Evolutionary conservation across 352 stramenopile species (phyloP), one percentile per base, ranked within the genome.

Genomic region (Phytophthora hibernalis): DNA sequence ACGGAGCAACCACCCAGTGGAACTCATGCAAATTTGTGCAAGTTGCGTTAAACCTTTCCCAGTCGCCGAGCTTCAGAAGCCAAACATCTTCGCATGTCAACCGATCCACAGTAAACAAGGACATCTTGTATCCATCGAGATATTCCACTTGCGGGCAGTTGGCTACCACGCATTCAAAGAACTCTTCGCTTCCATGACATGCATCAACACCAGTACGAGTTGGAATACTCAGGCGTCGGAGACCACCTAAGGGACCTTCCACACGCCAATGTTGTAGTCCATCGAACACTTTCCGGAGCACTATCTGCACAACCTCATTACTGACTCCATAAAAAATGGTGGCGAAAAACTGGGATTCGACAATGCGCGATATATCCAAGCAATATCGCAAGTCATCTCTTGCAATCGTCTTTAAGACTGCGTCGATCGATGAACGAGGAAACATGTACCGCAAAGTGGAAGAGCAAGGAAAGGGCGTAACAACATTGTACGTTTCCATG

Each of bases 1-100:
- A 82, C 0, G 70, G 70, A 35, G 61, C 67, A n/a, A 74, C 58
- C 11, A 79, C 60, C 61, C 70, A 82, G 47, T 79, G 53, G 49
- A 79, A 82, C 54, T 75, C 53, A 0, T 43, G 68, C 47, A 77
- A 42, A 3, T 73, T 60, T 7, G 42, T 70, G 24, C 70, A 82
- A 9, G 45, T 52, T 9, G 51, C 42, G 20, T 77, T 77, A 40
- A 80, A 68, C 18, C 15, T 44, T 16, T 76, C 48, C 74, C 74
- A 82, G 24, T 72, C 30, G 13, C 53, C 18, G 1, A 74, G 48
- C 10, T 38, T 52, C 11, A 77, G n/a, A 1, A 68, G 22, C 68
- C 68, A 80, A 20, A 40, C 8, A n/a, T 77, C 65, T 7, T 47
- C 54, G 38, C 63, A 74, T 12, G 42, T 62, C 22, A 79, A 51